These are phyloP conservation scores for Endocalyx cinctus DNA, from an alignment of 2,329 filamentous ascomycete genomes.

Conservation along the genomic window DNA sequence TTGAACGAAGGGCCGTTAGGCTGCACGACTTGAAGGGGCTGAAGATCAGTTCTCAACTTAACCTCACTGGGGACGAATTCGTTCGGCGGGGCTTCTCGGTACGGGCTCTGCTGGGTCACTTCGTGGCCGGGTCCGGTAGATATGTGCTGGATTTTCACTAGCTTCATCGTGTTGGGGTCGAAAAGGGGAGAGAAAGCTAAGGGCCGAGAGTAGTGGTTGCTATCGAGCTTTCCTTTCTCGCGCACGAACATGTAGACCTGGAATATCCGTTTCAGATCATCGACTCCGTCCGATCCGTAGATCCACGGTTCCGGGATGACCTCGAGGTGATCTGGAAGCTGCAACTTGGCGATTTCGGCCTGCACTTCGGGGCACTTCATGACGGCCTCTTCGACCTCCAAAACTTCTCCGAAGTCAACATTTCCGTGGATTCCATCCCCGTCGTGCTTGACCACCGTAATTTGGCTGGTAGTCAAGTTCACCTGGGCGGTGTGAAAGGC, in stretches of 20 bases:
- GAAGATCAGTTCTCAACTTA: constrained; percentile 38
- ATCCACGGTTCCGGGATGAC: constrained; percentile 62
- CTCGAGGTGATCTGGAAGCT: constrained; percentile 55
- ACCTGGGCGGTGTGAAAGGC: neutral
- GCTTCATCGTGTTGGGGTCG: constrained; percentile 3
- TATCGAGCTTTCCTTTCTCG: constrained; percentile 28
- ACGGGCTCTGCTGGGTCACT: neutral
- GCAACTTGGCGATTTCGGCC: constrained; percentile 56
- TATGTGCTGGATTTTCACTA: constrained; percentile 4
- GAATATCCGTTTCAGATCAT: constrained; percentile 3
- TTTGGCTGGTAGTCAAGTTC: constrained; percentile 42
- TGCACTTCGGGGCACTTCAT: constrained; percentile 52
- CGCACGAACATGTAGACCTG: constrained; percentile 8
- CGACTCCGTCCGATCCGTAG: constrained; percentile 37
- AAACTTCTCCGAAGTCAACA: constrained; percentile 56
- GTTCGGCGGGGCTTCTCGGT: constrained; percentile 9
- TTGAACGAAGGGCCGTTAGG: constrained; percentile 64
- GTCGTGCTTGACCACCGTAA: constrained; percentile 39
- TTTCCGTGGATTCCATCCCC: constrained; percentile 55
- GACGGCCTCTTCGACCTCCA: constrained; percentile 51
- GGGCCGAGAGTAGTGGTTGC: constrained; percentile 45
- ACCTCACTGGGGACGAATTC: constrained; percentile 35
- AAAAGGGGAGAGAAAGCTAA: constrained; percentile 35
- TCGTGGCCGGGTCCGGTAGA: constrained; percentile 1
- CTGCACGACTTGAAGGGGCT: constrained; percentile 57